These are phyloP conservation scores for Paramecium primaurelia DNA, from an alignment of 73 alveolate species.

Conservation along the genomic window DNA sequence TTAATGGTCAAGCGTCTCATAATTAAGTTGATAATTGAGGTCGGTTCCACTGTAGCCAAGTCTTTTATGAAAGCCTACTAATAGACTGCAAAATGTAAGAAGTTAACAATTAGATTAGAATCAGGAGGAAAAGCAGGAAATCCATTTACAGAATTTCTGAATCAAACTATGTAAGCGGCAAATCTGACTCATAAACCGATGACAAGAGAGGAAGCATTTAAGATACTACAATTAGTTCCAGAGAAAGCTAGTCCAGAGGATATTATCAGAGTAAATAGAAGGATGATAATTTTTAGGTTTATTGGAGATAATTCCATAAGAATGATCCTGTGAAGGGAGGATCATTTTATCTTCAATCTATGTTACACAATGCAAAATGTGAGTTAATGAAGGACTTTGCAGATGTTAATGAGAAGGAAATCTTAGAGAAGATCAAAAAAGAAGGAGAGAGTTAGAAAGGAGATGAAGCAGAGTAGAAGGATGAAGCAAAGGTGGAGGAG, in stretches of 20 bases:
- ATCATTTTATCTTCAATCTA: neutral
- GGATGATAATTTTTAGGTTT: constrained; percentile 66
- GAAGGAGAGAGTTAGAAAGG: neutral
- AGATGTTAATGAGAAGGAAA: constrained; percentile 3
- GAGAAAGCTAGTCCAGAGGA: neutral
- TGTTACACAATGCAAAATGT: neutral
- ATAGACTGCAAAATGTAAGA: neutral
- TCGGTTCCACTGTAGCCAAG: neutral
- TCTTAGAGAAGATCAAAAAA: neutral
- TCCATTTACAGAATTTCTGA: neutral
- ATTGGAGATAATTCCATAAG: constrained; percentile 57
- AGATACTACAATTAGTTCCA: neutral
- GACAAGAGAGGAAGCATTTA: constrained; percentile 20
- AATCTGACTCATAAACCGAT: constrained; percentile 25
- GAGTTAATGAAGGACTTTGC: constrained; percentile 23
- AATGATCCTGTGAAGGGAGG: constrained; percentile 38
- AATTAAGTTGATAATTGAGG: neutral
- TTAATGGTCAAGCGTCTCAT: constrained; percentile 37
- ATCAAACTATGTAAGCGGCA: neutral
- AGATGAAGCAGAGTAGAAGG: neutral
- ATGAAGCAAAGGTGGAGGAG: neutral
- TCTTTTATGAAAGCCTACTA: constrained; percentile 24
- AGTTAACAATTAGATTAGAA: neutral
- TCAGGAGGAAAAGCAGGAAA: neutral
- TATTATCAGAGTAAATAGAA: constrained; percentile 92